These are phyloP conservation scores for Penicillium subrubescens DNA, from an alignment of 495 filamentous ascomycete species.

Conservation along the genomic window DNA sequence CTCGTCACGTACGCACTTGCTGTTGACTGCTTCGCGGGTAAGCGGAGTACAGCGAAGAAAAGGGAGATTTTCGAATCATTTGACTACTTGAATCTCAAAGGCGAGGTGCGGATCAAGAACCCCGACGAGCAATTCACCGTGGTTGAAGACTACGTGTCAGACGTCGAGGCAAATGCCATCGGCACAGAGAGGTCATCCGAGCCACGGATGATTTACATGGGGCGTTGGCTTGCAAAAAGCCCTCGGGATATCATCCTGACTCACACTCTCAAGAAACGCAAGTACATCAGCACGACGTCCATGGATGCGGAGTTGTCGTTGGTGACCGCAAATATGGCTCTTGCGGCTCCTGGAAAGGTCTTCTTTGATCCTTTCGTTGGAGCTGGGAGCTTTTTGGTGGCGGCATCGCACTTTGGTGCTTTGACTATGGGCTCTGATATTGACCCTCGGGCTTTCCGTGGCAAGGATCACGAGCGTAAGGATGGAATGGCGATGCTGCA, in stretches of 20 bases:
- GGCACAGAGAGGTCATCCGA: slow-evolving; percentile 33
- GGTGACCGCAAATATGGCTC: slow-evolving; percentile 87
- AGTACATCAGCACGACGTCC: slow-evolving; percentile 91
- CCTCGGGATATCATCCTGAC: slow-evolving; percentile 66
- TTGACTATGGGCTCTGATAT: slow-evolving; percentile 84
- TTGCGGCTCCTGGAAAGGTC: slow-evolving; percentile 77
- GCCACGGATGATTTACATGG: slow-evolving; percentile 68
- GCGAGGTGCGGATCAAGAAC: slow-evolving; percentile 70
- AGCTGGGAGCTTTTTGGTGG: slow-evolving; percentile 86
- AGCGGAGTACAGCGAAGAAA: slow-evolving; percentile 60
- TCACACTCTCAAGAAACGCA: slow-evolving; percentile 88
- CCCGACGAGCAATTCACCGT: slow-evolving; percentile 75
- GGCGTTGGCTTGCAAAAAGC: slow-evolving; percentile 65
- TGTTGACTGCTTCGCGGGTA: slow-evolving; percentile 75
- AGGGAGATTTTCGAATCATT: slow-evolving; percentile 77
- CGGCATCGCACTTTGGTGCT: slow-evolving; percentile 87
- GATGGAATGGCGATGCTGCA: slow-evolving; percentile 54
- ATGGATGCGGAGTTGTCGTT: slow-evolving; percentile 96
- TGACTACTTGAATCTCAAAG: slow-evolving; percentile 72
- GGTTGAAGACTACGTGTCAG: slow-evolving; percentile 73
- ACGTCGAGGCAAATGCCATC: slow-evolving; percentile 28
- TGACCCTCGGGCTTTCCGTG: slow-evolving; percentile 82
- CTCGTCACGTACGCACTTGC: slow-evolving; percentile 75
- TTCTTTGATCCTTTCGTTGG: slow-evolving; percentile 95
- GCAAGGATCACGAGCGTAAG: slow-evolving; percentile 56